Evolutionary conservation across 140 eudicot genomes (phyloP), one percentile per base, ranked within the genome.

Genomic region (Stevia rebaudiana): DNA sequence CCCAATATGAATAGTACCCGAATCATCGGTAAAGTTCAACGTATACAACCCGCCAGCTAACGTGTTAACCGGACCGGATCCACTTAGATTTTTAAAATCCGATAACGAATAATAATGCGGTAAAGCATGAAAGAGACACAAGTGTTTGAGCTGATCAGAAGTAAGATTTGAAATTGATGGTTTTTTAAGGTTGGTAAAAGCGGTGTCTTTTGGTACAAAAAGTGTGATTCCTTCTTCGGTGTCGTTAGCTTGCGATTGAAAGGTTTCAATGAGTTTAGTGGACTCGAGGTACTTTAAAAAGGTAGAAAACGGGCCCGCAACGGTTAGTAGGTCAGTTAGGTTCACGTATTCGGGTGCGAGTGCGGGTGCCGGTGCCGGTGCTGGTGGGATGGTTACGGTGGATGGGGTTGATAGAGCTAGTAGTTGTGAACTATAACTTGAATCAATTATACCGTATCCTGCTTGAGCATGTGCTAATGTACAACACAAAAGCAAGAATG

Each of bases 231-330:
- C 95, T 74, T 86, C 88, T 7, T 85, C 95, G 1, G 92, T 89
- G 74, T 83, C 74, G 49, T 89, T 89, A 59, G 95, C 97, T 69
- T 83, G 91, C 68, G 72, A 72, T 66, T 86, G 95, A 18, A 89
- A 67, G 8, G 95, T 86, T 3, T 86, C 85, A 4, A 89, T 76
- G 42, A 81, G 85, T 68, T 86, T 81, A 11, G 87, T 83, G 51
- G 92, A 73, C 67, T 74, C 74, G 1, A 89, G 89, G 68, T 76
- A 83, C 67, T 69, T 65, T 6, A 89, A 84, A 76, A 89, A 89
- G 61, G 87, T 89, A 18, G 75, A 79, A 71, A 81, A 86, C 15
- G 97, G 97, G n/a, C 95, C 97, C 8, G 97, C 95, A 2, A 78
- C 84, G 6, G 77, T 78, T 25, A 89, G 85, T 11, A 89, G 66